Percentiles rank a stretch among this genome's conserved stretches.
phyloP scores from a whole-genome alignment of 176 grass and related monocot species.

The Carex parvula region DNA sequence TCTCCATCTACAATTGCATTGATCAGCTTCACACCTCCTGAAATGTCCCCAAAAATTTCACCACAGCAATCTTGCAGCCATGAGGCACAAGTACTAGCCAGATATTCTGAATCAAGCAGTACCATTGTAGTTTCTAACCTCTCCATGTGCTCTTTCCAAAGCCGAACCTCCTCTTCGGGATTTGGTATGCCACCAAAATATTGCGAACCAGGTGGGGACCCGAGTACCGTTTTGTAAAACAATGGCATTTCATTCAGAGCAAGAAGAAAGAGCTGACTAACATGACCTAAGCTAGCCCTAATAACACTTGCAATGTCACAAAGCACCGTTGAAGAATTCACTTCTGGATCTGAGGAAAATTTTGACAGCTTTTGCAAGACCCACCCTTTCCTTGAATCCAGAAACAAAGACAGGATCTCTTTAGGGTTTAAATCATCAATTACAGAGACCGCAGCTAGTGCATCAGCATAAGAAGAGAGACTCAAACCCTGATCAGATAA shows the following conservation, averaged over 20 bases:
- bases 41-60: slow-evolving; percentile 61
- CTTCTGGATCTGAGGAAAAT: slow-evolving; percentile 42
- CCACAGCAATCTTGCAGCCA: slow-evolving; percentile 78
- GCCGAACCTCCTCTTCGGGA: slow-evolving; percentile 67
- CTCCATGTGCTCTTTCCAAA: slow-evolving; percentile 87
- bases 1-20: slow-evolving; percentile 63
- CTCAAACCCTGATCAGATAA: slow-evolving; percentile 62
- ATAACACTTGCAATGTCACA: slow-evolving; percentile 71
- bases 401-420: slow-evolving; percentile 59
- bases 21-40: slow-evolving; percentile 46
- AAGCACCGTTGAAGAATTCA: slow-evolving; percentile 47
- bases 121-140: slow-evolving; percentile 78
- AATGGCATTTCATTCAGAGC: slow-evolving; percentile 77
- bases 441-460: slow-evolving; percentile 55
- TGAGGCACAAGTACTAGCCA: slow-evolving; percentile 52
- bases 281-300: slow-evolving; percentile 62
- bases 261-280: slow-evolving; percentile 72
- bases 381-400: slow-evolving; percentile 73
- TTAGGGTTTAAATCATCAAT: slow-evolving; percentile 62
- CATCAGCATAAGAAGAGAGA: slow-evolving; percentile 69
- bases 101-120: slow-evolving; percentile 52
- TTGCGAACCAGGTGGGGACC: slow-evolving; percentile 71
- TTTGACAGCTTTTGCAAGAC: slow-evolving; percentile 64
- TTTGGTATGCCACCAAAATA: slow-evolving; percentile 86
- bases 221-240: slow-evolving; percentile 85